A percentile compares a stretch with the other conserved stretches of the same genome.
Conservation (phyloP, 805 yeast species). For the Millerago galiae region DNA sequence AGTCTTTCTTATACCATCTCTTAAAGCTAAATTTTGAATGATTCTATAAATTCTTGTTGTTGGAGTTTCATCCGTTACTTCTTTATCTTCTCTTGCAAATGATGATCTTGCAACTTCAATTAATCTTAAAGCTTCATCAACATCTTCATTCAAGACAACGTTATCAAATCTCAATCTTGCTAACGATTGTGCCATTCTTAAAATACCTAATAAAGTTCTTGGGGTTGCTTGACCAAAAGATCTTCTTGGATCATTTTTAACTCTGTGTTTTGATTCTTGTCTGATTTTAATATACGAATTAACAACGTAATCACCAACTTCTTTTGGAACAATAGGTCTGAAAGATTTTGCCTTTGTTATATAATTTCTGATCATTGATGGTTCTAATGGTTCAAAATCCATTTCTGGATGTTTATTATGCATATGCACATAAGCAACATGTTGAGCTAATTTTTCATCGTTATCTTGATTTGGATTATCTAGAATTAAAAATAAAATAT, state of each 20-base stretch:
- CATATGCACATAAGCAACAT: conserved; percentile 95
- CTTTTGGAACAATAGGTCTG: conserved; percentile 79
- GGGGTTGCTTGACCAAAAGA: conserved; percentile 93
- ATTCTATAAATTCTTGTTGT: conserved; percentile 67
- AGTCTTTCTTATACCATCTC: conserved; percentile 27
- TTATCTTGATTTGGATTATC: conserved; percentile 76
- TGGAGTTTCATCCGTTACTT: conserved; percentile 53
- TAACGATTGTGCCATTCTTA: conserved; percentile 90
- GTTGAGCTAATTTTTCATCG: conserved; percentile 85
- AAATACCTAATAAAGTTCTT: conserved; percentile 83
- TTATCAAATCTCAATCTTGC: conserved; percentile 83
- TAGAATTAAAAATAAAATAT: conserved; percentile 76
- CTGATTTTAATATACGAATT: conserved; percentile 85
- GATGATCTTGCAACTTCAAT: conserved; percentile 84
- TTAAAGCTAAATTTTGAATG: conserved; percentile 51
- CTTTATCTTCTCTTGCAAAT: conserved; percentile 46
- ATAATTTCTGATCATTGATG: conserved; percentile 77
- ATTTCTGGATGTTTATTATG: conserved; percentile 78
- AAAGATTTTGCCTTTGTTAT: conserved; percentile 78
- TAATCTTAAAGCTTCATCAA: conserved; percentile 91
- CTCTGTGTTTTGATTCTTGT: conserved; percentile 79
- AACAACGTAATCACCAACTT: conserved; percentile 82
- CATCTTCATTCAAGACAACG: conserved; percentile 68
- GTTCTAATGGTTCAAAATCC: conserved; percentile 70
- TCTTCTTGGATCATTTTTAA: conserved; percentile 53